These are phyloP conservation scores for Chrysoporthe puriensis DNA, from an alignment of 2,329 filamentous ascomycete genomes.

Conservation along the genomic window DNA sequence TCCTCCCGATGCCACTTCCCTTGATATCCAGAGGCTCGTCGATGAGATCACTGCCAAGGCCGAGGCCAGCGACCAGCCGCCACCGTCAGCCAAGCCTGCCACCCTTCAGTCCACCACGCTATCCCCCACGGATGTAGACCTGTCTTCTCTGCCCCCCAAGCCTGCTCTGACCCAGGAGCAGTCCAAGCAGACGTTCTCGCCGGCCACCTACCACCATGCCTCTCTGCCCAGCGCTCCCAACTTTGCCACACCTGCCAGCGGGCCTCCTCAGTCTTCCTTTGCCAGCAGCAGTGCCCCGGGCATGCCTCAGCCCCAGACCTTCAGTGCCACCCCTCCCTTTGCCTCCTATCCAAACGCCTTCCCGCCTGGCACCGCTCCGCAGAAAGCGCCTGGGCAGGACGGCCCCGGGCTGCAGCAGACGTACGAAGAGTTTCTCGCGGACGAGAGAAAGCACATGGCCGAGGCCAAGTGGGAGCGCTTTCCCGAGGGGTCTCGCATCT, in stretches of 20 bases:
- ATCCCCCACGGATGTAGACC: slow-evolving; percentile 31
- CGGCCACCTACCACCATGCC: slow-evolving; percentile 28
- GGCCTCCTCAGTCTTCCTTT: slow-evolving; percentile 23
- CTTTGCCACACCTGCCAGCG: slow-evolving; percentile 22
- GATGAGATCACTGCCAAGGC: slow-evolving; percentile 40
- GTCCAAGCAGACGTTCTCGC: slow-evolving; percentile 28
- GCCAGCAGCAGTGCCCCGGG: slow-evolving; percentile 20
- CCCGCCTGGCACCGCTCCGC: slow-evolving; percentile 24
- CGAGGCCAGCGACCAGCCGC: slow-evolving; percentile 31
- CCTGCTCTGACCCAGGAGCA: slow-evolving; percentile 35
- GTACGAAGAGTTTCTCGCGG: slow-evolving; percentile 73
- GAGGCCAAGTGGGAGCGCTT: slow-evolving; percentile 84
- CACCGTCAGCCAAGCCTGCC: slow-evolving; percentile 28
- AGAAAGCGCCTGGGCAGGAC: slow-evolving; percentile 21
- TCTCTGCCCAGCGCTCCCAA: slow-evolving; percentile 27
- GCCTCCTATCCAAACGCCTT: slow-evolving; percentile 28
- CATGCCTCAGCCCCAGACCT: slow-evolving; percentile 23
- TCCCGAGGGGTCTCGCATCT: slow-evolving; percentile 75
- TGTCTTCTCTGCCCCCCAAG: slow-evolving; percentile 38
- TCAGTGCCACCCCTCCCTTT: slow-evolving; percentile 23
- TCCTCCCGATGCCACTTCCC: slow-evolving; percentile 31
- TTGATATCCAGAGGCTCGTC: slow-evolving; percentile 43
- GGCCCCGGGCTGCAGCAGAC: slow-evolving; percentile 54
- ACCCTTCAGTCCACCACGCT: slow-evolving; percentile 21
- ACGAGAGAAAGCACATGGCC: slow-evolving; percentile 75